Evolutionary conservation across 257 asterid species (phyloP).

Genomic region (Solanum commersonii): DNA sequence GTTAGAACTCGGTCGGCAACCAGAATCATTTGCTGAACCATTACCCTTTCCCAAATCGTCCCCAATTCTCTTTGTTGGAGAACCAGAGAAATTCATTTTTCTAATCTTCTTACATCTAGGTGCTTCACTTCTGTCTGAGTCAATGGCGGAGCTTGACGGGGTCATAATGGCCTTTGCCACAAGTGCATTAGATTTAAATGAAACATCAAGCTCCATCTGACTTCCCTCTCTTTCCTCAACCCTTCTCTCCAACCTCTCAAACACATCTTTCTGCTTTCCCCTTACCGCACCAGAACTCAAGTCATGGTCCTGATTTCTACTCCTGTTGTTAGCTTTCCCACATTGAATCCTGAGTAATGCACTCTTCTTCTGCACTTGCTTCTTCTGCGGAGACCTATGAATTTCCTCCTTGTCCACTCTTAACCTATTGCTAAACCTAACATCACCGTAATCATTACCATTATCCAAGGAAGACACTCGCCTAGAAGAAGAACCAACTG

Average conservation of each 20-base stretch:
- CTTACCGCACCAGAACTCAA: constrained; percentile 17
- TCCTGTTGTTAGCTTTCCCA: constrained; percentile 32
- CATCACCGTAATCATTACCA: constrained; percentile 28
- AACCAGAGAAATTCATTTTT: constrained; percentile 14
- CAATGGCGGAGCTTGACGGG: constrained; percentile 28
- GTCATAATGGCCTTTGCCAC: constrained; percentile 65
- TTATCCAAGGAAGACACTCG: constrained; percentile 7
- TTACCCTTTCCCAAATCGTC: constrained; percentile 14
- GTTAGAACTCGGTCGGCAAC: constrained; percentile 12
- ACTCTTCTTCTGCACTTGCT: constrained; percentile 33
- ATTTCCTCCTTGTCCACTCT: constrained; percentile 19
- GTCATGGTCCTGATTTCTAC: constrained; percentile 22
- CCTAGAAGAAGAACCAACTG: constrained; percentile 7
- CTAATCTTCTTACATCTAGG: constrained; percentile 16
- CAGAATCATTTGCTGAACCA: constrained; percentile 8
- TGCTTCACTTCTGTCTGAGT: constrained; percentile 7
- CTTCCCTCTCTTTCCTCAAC: constrained; percentile 44
- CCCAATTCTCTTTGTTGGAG: constrained; percentile 14
- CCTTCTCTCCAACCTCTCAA: constrained; percentile 8
- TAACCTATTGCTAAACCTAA: constrained; percentile 36
- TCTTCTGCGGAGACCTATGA: constrained; percentile 33
- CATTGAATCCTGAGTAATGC: constrained; percentile 39
- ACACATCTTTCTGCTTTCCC: constrained; percentile 28
- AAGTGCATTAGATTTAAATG: constrained; percentile 69
- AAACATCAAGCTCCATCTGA: constrained; percentile 65